Evolutionary conservation across 2,329 filamentous ascomycete genomes (phyloP).

Genomic region (Colletotrichum sojae): DNA sequence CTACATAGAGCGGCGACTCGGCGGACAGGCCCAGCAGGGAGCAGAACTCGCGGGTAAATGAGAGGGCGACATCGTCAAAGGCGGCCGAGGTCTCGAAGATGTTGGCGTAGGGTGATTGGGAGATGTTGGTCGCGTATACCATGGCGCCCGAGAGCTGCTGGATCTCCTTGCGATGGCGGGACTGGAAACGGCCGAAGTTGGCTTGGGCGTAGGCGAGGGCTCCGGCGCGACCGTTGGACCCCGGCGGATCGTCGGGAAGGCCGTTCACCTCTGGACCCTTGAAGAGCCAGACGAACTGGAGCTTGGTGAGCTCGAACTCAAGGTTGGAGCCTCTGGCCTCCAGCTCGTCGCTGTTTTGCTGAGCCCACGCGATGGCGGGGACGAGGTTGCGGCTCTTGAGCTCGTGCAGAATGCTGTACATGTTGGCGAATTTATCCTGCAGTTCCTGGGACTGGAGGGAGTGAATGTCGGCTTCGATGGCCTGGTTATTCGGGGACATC

Average conservation of each 20-base stretch:
- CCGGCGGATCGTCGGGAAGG: slow-evolving; percentile 62
- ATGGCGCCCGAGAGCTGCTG: slow-evolving; percentile 86
- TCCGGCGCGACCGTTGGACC: slow-evolving; percentile 68
- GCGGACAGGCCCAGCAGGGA: slow-evolving; percentile 90
- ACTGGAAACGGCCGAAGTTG: slow-evolving; percentile 82
- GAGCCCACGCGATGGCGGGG: slow-evolving; percentile 91
- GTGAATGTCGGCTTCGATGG: slow-evolving; percentile 60
- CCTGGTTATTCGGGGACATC: slow-evolving; percentile 30
- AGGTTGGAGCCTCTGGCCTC: slow-evolving; percentile 90
- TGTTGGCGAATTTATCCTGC: slow-evolving; percentile 85
- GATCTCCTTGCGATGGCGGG: slow-evolving; percentile 83
- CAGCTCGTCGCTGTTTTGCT: slow-evolving; percentile 76
- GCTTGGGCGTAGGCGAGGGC: slow-evolving; percentile 83
- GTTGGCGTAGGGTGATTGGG: slow-evolving; percentile 81
- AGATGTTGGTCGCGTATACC: slow-evolving; percentile 82
- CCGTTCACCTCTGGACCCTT: slow-evolving; percentile 71
- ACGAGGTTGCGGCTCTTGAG: slow-evolving; percentile 81
- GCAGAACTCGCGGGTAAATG: slow-evolving; percentile 96
- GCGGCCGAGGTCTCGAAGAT: slow-evolving; percentile 82
- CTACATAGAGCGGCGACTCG: slow-evolving; percentile 92
- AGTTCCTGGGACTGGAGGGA: slow-evolving; percentile 76
- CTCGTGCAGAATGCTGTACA: slow-evolving; percentile 90
- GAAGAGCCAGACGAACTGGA: slow-evolving; percentile 93
- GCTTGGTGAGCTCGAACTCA: slow-evolving; percentile 92
- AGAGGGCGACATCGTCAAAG: slow-evolving; percentile 87